Evolutionary conservation across 192 early-diverging fungal species (phyloP), one percentile per base, ranked within the genome.

Genomic region (Coemansia javaensis): DNA sequence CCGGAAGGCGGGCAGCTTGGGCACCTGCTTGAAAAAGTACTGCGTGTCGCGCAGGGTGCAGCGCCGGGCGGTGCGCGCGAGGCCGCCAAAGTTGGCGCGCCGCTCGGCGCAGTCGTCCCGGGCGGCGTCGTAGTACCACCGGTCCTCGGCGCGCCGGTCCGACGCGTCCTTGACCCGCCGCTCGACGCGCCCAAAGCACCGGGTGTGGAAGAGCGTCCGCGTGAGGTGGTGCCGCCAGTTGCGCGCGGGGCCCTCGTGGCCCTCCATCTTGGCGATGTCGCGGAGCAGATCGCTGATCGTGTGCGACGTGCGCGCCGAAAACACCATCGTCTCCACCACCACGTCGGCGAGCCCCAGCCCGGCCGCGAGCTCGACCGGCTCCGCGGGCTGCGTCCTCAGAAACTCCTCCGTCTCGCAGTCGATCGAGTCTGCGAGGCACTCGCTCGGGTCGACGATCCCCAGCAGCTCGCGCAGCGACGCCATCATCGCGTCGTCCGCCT

Each of bases 41-140:
- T 77, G 75, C 32, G 51, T 77, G 50, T 77, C 75, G 47, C 68
- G 71, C 56, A 77, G 75, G 5, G 75, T 77, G 59, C 75, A 77
- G 20, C 68, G 59, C 23, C 75, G 52, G 24, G 75, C 75, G 2
- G 75, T 72, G 25, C 75, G 59, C 47, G 68, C 75, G 18, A 77
- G 56, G 2, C 75, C 69, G 40, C 65, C 68, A 67, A 71, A 77
- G 53, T 60, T 73, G 25, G 53, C 68, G 7, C 64, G 47, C 28
- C 75, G 68, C 48, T 51, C 52, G 31, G 32, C 25, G 57, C 68
- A 67, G 15, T 53, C 57, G 39, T 77, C 75, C 25, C 42, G 43
- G 15, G 59, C 47, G 4, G 75, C 63, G 21, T 77, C 75, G 40
- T 77, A 77, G 58, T 77, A 73, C 75, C 75, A 77, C 47, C 58